These are phyloP conservation scores for Dunaliella sp. DNA, from an alignment of 139 green algal species.

Conservation along the genomic window DNA sequence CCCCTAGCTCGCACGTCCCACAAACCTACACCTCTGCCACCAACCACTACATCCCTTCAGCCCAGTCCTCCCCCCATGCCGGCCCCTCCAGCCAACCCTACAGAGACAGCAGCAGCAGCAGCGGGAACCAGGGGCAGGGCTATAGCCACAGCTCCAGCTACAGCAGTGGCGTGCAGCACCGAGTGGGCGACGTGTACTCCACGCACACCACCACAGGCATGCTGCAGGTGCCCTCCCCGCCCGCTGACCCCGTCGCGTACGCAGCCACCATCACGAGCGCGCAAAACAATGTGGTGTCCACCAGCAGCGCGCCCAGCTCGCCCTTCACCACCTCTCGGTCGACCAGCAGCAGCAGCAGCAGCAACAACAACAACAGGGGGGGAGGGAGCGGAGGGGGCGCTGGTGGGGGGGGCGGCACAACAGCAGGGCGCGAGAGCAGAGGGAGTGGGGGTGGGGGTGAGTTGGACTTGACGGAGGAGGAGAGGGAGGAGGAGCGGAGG, in stretches of 20 bases:
- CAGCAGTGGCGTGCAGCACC: background rate
- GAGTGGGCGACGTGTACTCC: background rate
- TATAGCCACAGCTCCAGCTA: too few species aligned
- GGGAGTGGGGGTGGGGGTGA: background rate
- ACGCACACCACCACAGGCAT: slow-evolving; percentile 1
- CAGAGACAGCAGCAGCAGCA: too few species aligned
- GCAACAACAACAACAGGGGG: background rate
- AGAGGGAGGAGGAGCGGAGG: background rate
- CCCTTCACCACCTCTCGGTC: background rate
- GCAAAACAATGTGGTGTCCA: slow-evolving; percentile 7
- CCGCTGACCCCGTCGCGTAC: background rate
- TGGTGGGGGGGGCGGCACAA: background rate
- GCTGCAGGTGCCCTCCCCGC: background rate
- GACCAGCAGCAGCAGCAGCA: background rate
- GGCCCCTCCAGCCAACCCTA: background rate
- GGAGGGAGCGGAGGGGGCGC: background rate
- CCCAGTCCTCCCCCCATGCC: background rate
- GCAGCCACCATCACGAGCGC: background rate
- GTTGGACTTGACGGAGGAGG: background rate
- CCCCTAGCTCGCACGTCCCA: background rate
- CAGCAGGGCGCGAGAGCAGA: background rate
- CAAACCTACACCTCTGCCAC: background rate
- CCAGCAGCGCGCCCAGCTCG: background rate
- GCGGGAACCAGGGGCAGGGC: background rate
- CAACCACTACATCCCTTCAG: background rate